Conservation (phyloP, 1,284 basidiomycete species). For the Trichosporon asahii region DNA sequence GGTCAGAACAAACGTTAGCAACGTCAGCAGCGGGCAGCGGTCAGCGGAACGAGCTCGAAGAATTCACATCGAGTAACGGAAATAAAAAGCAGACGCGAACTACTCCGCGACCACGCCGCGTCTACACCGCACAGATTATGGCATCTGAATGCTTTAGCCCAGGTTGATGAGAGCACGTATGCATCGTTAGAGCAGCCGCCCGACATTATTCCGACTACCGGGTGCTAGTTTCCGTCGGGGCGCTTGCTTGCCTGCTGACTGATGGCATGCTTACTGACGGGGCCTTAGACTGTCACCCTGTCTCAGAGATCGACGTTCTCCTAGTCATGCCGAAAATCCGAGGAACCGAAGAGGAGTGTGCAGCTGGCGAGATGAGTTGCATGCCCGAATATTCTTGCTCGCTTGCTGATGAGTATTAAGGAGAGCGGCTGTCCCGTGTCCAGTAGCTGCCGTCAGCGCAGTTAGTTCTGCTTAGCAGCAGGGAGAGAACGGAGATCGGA, state of each 20-base stretch:
- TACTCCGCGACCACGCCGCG: too few relatives aligned
- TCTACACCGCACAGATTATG: too few relatives aligned
- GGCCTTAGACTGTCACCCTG: neutral
- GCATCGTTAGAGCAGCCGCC: too few relatives aligned
- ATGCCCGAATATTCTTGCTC: neutral
- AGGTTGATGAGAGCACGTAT: too few relatives aligned
- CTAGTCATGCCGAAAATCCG: neutral
- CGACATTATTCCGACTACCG: too few relatives aligned
- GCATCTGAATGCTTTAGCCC: too few relatives aligned
- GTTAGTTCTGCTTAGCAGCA: too few relatives aligned
- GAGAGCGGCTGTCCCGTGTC: too few relatives aligned
- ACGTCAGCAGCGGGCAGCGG: neutral
- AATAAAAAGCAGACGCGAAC: neutral
- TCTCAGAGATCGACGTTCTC: neutral
- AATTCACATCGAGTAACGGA: neutral
- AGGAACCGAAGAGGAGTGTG: neutral
- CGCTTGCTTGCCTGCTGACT: neutral
- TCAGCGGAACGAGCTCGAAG: neutral
- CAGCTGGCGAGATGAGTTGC: neutral
- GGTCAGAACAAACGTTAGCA: neutral
- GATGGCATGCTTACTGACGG: neutral
- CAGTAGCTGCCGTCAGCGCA: too few relatives aligned
- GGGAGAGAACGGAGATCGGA: neutral
- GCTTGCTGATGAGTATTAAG: neutral
- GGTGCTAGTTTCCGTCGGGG: neutral